Evolutionary conservation across 106 monocot species (phyloP).

Genomic region (Dactylorhiza incarnata): DNA sequence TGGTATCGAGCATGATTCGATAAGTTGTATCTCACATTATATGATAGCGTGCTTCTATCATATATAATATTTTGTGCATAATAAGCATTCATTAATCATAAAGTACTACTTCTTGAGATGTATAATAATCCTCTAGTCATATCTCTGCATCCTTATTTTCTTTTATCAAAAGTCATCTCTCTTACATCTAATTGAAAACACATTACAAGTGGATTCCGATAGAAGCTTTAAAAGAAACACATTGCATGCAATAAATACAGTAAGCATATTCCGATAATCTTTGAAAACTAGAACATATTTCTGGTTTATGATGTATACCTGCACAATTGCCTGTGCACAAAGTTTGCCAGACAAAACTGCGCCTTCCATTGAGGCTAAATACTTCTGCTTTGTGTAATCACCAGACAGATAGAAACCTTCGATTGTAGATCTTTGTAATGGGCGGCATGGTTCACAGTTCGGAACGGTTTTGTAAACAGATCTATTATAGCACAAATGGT

Average conservation of each 20-base stretch:
- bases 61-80: too few species aligned
- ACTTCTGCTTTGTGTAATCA: slow-evolving; percentile 97
- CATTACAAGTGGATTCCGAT: not conserved
- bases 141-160: not conserved
- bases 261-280: not conserved
- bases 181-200: not conserved
- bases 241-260: not conserved
- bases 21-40: too few species aligned
- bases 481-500: slow-evolving; percentile 17
- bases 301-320: slow-evolving; percentile 33
- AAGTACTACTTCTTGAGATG: not conserved
- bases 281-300: not conserved
- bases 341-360: slow-evolving; percentile 98
- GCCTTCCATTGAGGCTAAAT: slow-evolving; percentile 98
- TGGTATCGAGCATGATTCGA: too few species aligned
- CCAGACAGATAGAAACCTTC: slow-evolving; percentile 93
- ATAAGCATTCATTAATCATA: not conserved
- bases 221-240: not conserved
- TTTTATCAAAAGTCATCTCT: not conserved
- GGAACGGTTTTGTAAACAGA: slow-evolving; percentile 97
- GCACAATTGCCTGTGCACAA: slow-evolving; percentile 78
- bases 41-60: too few species aligned
- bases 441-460: slow-evolving; percentile 85
- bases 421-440: slow-evolving; percentile 87
- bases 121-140: not conserved